These are phyloP conservation scores for Chenopodium album DNA, from an alignment of 148 eudicot genomes.

Conservation along the genomic window DNA sequence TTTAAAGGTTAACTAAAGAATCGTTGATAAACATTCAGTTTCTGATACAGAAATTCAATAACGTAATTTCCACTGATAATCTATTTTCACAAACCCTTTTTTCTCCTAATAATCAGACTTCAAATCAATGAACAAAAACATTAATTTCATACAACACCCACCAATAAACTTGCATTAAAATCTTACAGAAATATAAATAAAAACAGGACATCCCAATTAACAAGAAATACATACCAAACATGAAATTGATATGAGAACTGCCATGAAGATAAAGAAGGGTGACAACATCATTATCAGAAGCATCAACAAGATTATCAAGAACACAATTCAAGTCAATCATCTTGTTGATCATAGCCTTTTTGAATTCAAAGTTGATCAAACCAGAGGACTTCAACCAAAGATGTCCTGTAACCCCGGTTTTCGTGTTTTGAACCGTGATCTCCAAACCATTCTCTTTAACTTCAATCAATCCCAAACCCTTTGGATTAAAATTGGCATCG, in stretches of 20 bases:
- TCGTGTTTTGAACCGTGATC: constrained; percentile 2
- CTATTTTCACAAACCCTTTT: no score
- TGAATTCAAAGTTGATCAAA: constrained; percentile 10
- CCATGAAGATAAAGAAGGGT: constrained; percentile 11
- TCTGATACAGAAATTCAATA: no score
- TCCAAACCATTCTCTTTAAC: constrained; percentile 12
- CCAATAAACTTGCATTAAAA: no score
- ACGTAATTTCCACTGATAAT: no score
- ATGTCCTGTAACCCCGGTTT: not conserved
- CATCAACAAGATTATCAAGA: constrained; percentile 3
- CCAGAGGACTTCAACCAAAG: constrained; percentile 15
- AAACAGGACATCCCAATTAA: not conserved
- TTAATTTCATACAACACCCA: no score
- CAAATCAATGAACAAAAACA: no score
- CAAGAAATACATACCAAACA: not conserved
- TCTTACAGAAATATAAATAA: no score
- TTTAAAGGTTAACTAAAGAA: no score
- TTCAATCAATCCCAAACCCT: constrained; percentile 13
- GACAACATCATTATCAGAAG: constrained; percentile 8
- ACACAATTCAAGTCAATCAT: constrained; percentile 9
- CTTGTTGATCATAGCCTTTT: not conserved
- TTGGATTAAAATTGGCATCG: constrained; percentile 5
- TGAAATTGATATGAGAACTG: not conserved
- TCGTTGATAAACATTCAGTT: no score
- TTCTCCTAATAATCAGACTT: no score